Conservation (phyloP, 306 rosid species). For the Calophaca sinica region DNA sequence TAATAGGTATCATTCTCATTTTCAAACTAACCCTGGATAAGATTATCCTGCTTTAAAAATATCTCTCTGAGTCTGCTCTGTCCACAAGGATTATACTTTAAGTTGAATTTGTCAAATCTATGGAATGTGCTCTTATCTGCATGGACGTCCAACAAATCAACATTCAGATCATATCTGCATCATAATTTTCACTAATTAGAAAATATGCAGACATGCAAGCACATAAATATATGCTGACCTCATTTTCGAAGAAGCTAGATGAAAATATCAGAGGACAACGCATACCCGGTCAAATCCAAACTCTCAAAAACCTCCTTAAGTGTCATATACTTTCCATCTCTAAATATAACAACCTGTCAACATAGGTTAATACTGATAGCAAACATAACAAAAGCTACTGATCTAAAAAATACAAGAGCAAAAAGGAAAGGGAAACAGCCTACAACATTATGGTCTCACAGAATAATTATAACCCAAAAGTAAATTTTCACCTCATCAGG, state of each 20-base stretch:
- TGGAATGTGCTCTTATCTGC: constrained; percentile 96
- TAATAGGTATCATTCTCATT: constrained; percentile 24
- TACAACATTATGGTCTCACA: neutral
- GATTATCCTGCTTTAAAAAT: constrained; percentile 93
- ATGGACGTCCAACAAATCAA: constrained; percentile 90
- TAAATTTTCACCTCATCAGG: constrained; percentile 74
- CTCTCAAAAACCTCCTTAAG: constrained; percentile 93
- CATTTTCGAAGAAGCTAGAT: constrained; percentile 15
- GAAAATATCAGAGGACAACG: constrained; percentile 7
- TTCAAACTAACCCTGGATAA: constrained; percentile 80
- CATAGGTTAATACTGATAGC: constrained; percentile 29
- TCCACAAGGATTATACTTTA: constrained; percentile 95
- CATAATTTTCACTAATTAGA: constrained; percentile 44
- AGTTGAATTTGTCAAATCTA: constrained; percentile 94
- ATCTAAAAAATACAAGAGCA: constrained; percentile 40
- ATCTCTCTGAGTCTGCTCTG: constrained; percentile 96
- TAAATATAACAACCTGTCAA: constrained; percentile 86
- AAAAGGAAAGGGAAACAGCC: neutral
- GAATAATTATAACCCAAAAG: neutral
- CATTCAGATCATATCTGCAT: constrained; percentile 79
- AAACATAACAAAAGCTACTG: constrained; percentile 35
- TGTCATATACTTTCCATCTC: constrained; percentile 94
- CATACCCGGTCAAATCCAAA: constrained; percentile 89
- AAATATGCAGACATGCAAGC: constrained; percentile 24
- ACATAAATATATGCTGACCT: neutral